A percentile compares a stretch with the other conserved stretches of the same genome.
These are phyloP conservation scores for Penicillium sp. DNA, from an alignment of 2,329 filamentous ascomycete species.

Conservation along the genomic window DNA sequence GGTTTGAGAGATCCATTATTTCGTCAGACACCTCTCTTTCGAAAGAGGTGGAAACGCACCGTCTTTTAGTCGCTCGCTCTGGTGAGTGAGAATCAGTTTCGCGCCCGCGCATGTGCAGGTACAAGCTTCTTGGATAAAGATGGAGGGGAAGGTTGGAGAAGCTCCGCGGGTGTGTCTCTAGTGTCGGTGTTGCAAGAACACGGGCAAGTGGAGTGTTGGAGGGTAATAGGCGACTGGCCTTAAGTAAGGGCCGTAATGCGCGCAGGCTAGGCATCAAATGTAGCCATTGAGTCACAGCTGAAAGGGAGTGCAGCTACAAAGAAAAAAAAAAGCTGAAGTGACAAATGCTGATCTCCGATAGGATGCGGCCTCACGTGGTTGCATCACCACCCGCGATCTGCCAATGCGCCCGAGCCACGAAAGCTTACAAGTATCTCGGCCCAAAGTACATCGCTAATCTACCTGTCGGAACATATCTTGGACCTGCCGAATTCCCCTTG, in stretches of 20 bases:
- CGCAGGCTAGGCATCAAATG: constrained; percentile 32
- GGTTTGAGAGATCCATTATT: constrained; percentile 37
- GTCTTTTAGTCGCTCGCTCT: constrained; percentile 41
- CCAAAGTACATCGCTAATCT: constrained; percentile 5
- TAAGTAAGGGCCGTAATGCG: constrained; percentile 24
- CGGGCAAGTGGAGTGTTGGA: constrained; percentile 24
- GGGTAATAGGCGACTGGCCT: constrained; percentile 23
- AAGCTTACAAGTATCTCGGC: constrained; percentile 15
- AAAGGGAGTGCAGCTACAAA: constrained; percentile 8
- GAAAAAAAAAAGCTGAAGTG: constrained; percentile 12
- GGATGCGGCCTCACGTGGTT: constrained; percentile 34
- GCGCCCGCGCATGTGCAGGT: constrained; percentile 38
- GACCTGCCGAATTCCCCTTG: background rate
- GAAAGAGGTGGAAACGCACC: constrained; percentile 37
- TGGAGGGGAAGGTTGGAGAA: constrained; percentile 22
- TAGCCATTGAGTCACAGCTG: constrained; percentile 21
- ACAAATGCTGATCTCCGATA: constrained; percentile 30
- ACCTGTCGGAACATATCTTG: background rate
- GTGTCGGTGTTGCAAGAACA: constrained; percentile 21
- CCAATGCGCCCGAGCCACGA: constrained; percentile 14
- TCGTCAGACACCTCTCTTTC: constrained; percentile 30
- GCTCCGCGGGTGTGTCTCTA: constrained; percentile 14
- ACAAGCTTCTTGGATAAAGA: constrained; percentile 16
- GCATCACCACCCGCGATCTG: constrained; percentile 29
- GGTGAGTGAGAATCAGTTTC: constrained; percentile 26